Conservation (phyloP, 2,329 filamentous ascomycete genomes). For the Pestalotiopsis sp. region DNA sequence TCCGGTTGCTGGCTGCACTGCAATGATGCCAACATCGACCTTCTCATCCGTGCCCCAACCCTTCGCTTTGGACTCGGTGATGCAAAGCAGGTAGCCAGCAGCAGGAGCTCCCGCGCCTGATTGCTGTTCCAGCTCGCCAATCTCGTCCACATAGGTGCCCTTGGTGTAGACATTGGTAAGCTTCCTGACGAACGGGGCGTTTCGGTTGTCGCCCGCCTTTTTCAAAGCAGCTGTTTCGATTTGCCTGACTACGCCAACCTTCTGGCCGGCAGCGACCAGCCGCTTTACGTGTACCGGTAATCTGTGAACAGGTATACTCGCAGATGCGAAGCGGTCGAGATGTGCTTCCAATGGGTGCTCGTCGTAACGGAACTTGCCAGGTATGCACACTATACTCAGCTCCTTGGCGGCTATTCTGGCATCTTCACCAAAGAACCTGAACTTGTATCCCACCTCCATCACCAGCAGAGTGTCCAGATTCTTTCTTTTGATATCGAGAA, state of each 20-base stretch:
- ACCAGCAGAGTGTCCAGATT: conserved; percentile 89
- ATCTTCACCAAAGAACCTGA: conserved; percentile 95
- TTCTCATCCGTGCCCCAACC: conserved; percentile 86
- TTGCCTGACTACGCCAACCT: conserved; percentile 93
- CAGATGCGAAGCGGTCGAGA: conserved; percentile 87
- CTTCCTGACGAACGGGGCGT: conserved; percentile 87
- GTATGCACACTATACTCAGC: conserved; percentile 93
- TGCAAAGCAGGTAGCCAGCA: conserved; percentile 89
- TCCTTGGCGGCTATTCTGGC: conserved; percentile 87
- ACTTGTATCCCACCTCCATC: conserved; percentile 97
- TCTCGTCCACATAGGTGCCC: conserved; percentile 94
- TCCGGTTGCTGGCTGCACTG: conserved; percentile 92
- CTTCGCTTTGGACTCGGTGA: conserved; percentile 83
- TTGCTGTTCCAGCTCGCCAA: conserved; percentile 72
- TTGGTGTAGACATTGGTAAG: conserved; percentile 98
- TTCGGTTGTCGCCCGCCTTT: conserved; percentile 91
- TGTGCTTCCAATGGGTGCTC: conserved; percentile 94
- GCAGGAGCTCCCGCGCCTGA: conserved; percentile 52
- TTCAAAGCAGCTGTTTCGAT: conserved; percentile 95
- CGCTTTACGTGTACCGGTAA: conserved; percentile 93
- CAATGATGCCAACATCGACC: conserved; percentile 87
- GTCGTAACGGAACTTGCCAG: conserved; percentile 91
- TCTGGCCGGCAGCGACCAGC: conserved; percentile 88
- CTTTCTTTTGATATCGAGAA: conserved; percentile 90
- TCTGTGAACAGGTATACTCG: conserved; percentile 91